Base-by-base conservation (phyloP, 1,139 yeast species). In the Blastobotrys persicus region DNA sequence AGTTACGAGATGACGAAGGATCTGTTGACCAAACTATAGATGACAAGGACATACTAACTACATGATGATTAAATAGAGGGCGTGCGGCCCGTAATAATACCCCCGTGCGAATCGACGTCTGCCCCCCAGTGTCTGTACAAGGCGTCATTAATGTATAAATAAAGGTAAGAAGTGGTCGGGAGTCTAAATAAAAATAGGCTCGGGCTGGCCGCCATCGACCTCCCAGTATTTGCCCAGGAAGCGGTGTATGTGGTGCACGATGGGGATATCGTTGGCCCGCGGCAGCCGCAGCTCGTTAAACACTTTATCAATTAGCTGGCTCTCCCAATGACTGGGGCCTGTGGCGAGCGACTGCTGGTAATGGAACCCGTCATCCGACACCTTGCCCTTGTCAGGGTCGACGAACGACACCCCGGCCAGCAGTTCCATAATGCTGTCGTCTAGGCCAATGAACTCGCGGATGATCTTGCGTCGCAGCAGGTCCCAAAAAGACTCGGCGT, bases 1-100 rank as follows among this genome's bases (percentile, higher is more conserved):
- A 81, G 87, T 54, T 91, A 86, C 67, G 98, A 91, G 64, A 67
- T 80, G 38, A 73, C 85, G 19, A 77, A 77, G 60, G 83, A 68
- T 34, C 55, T 59, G 31, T 44, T 69, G 46, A 37, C 41, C 13
- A 20, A 18, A 18, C 41, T 20, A 18, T 19, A 37, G 31, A 37
- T 13, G n/a, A 23, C 28, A 23, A 23, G n/a, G n/a, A n/a, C n/a
- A n/a, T n/a, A n/a, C n/a, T n/a, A n/a, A n/a, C n/a, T n/a, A n/a
- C n/a, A n/a, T n/a, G n/a, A n/a, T n/a, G n/a, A n/a, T n/a, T n/a
- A n/a, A n/a, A n/a, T n/a, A n/a, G n/a, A n/a, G n/a, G n/a, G n/a
- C n/a, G n/a, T n/a, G n/a, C n/a, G n/a, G n/a, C n/a, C n/a, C n/a
- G n/a, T n/a, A n/a, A n/a, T n/a, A n/a, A n/a, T n/a, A n/a, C n/a